Evolutionary conservation across 1,139 yeast species (phyloP).

Genomic region (Candida sanyaensis): DNA sequence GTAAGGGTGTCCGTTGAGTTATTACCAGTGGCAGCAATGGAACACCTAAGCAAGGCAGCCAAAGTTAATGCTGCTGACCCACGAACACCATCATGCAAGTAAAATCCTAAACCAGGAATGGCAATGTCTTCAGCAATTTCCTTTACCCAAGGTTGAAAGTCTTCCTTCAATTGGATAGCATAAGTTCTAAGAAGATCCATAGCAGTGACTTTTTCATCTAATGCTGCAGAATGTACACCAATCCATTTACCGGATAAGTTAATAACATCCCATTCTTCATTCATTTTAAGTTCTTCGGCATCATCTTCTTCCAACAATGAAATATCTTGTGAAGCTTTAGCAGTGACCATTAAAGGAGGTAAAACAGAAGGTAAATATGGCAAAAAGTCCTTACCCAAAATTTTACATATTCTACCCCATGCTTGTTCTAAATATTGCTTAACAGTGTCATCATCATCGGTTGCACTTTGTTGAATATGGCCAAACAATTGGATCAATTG

Average conservation of each 20-base stretch:
- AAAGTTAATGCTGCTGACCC: constrained; percentile 84
- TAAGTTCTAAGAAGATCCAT: constrained; percentile 87
- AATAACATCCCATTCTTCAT: constrained; percentile 95
- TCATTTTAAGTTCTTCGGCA: constrained; percentile 74
- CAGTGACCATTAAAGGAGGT: constrained; percentile 83
- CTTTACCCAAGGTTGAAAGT: constrained; percentile 79
- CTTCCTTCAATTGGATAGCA: constrained; percentile 80
- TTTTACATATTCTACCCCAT: constrained; percentile 92
- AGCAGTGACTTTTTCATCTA: constrained; percentile 92
- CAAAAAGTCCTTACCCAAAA: constrained; percentile 81
- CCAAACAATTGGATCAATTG: constrained; percentile 77
- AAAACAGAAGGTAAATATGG: constrained; percentile 88
- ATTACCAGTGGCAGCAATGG: constrained; percentile 63
- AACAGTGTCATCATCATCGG: constrained; percentile 79
- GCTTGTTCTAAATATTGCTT: constrained; percentile 88
- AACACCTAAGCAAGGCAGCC: constrained; percentile 72
- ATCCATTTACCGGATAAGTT: constrained; percentile 89
- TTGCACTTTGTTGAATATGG: constrained; percentile 62
- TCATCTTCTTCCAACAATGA: constrained; percentile 88
- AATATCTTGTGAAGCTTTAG: constrained; percentile 87
- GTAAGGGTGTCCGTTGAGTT: constrained; percentile 58
- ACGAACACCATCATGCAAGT: constrained; percentile 92
- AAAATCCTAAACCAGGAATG: constrained; percentile 86
- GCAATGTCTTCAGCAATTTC: constrained; percentile 80
- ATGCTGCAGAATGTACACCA: constrained; percentile 89